A percentile compares a stretch with the other conserved stretches of the same genome.
Conservation (phyloP, 2,329 filamentous ascomycete genomes). For the Aureobasidium sp. region DNA sequence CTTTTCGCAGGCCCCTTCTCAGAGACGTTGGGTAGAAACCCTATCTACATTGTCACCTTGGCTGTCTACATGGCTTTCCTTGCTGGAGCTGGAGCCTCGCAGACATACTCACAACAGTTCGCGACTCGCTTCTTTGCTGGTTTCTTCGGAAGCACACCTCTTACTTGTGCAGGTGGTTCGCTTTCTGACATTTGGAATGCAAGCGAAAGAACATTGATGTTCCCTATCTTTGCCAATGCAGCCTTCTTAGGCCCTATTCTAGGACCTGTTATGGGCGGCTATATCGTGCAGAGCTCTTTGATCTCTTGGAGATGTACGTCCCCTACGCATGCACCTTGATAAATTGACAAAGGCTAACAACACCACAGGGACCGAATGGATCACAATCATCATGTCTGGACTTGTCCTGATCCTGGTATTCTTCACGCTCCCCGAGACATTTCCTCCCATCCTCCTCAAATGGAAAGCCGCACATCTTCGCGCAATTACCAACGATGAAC, state of each 20-base stretch:
- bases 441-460: constrained; percentile 32
- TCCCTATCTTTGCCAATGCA: constrained; percentile 45
- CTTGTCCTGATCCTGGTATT: constrained; percentile 25
- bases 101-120: constrained; percentile 42
- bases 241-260: constrained; percentile 36
- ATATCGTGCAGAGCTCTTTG: constrained; percentile 32
- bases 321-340: constrained; percentile 26
- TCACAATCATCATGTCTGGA: constrained; percentile 22
- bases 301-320: constrained; percentile 39
- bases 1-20: constrained; percentile 44
- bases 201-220: constrained; percentile 43
- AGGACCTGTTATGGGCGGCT: constrained; percentile 41
- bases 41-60: constrained; percentile 43
- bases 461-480: constrained; percentile 29
- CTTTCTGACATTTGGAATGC: constrained; percentile 43
- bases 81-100: constrained; percentile 42
- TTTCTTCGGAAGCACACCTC: constrained; percentile 40
- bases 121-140: constrained; percentile 46
- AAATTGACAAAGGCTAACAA: too few species aligned
- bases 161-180: constrained; percentile 41
- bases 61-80: constrained; percentile 44
- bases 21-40: constrained; percentile 40
- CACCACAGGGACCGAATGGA: constrained; percentile 33
- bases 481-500: constrained; percentile 32
- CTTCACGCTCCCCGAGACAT: constrained; percentile 45